Evolutionary conservation across 139 green algal species (phyloP), one percentile per base, ranked within the genome.

Genomic region (Chlamydomonas applanata): DNA sequence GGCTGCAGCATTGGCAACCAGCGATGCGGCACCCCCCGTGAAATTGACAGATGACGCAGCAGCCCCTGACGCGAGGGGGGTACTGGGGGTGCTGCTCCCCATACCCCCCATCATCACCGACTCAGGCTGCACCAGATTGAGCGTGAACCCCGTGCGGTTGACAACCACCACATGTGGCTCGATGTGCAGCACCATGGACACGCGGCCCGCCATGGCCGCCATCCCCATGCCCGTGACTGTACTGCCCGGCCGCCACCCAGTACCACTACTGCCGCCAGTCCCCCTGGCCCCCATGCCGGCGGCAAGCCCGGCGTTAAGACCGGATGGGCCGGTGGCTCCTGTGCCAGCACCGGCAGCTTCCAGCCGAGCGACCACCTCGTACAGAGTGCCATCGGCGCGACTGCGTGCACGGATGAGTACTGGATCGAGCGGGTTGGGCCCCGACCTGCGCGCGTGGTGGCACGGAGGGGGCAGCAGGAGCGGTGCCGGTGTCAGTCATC

Each of bases 121-220:
- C 54, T 87, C 82, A 3, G 83, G 85, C 71, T 94, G 91, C 68
- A 91, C 57, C 49, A 95, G 76, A 71, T 89, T 74, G n/a, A 97
- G 77, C 5, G 77, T 68, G 34, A 92, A 82, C 27, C 87, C 83
- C 1, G 89, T 94, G 32, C 76, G 74, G 78, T 97, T 97, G 59
- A 79, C 83, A 2, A 94, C 72, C 46, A 93, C 73, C n/a, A 94
- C 30, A 66, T 94, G 85, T 0, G 88, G 84, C 59, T 95, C 89
- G 72, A 96, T 57, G 2, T 79, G 69, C 67, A 94, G 80, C 22
- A 87, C 74, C 70, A 79, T 69, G 27, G 69, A 78, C 46, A 45
- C 33, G 0, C 44, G 53, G 67, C 70, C 40, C 4, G 66, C 71
- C 16, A 59, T 75, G 22, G 66, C 56, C 29, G 72, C 62, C n/a